Evolutionary conservation across 768 basidiomycete species (phyloP).

Genomic region (Boletus coccyginus): DNA sequence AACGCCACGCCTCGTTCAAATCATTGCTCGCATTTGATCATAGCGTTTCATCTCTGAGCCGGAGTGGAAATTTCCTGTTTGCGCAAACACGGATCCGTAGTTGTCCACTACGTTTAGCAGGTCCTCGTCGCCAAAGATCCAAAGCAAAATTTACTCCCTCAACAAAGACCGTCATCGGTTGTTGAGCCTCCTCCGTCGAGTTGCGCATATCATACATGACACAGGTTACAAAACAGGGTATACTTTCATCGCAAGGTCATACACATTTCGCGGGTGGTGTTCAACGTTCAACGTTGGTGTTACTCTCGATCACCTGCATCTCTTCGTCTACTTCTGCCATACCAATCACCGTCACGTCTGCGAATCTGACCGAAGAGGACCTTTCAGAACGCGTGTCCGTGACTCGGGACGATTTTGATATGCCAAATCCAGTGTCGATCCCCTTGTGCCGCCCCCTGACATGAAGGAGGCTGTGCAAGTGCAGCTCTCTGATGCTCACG

Average conservation of each 20-base stretch:
- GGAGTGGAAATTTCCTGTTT: no score
- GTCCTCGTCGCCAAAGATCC: no score
- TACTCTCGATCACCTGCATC: background rate
- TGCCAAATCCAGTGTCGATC: constrained; percentile 17
- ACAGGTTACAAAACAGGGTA: background rate
- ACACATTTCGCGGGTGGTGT: background rate
- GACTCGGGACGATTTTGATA: background rate
- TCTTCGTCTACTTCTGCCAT: background rate
- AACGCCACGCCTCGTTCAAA: no score
- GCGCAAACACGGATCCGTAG: no score
- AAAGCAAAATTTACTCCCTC: no score
- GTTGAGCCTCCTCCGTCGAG: background rate
- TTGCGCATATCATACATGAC: background rate
- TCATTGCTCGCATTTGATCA: no score
- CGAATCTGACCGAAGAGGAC: background rate
- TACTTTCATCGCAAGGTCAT: background rate
- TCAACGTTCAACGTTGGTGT: no score
- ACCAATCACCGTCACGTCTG: background rate
- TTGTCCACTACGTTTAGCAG: no score
- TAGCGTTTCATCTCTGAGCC: no score
- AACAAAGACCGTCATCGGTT: no score
- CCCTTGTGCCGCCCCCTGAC: background rate
- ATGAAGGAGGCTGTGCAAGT: background rate
- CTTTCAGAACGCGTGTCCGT: background rate
- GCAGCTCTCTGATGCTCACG: constrained; percentile 13